phyloP scores from a whole-genome alignment of 176 grass and related monocot species.

The Chloris gayana region DNA sequence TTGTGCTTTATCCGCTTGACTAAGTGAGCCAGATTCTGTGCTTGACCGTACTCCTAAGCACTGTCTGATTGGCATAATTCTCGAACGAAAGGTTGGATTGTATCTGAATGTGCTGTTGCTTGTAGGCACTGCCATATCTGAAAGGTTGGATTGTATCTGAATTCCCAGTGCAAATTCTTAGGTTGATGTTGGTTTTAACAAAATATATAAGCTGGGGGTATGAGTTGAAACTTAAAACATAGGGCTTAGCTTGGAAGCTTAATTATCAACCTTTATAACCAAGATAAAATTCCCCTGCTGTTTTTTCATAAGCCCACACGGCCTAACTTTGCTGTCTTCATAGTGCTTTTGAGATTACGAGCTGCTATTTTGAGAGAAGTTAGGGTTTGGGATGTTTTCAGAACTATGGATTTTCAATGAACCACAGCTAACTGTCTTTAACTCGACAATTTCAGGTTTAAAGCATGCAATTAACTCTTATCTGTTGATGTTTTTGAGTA shows the following conservation, averaged over 20 bases:
- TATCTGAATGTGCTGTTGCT: background rate
- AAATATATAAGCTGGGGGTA: background rate
- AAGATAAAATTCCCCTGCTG: background rate
- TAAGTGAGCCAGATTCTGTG: background rate
- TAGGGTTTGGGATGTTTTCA: background rate
- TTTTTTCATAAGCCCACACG: background rate
- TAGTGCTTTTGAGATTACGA: conserved; percentile 10
- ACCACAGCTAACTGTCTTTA: conserved; percentile 8
- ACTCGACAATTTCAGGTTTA: background rate
- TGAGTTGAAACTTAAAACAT: background rate
- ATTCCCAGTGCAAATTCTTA: background rate
- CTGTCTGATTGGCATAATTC: background rate
- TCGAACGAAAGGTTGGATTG: background rate
- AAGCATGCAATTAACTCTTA: conserved; percentile 14
- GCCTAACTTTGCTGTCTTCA: conserved; percentile 5
- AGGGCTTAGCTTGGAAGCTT: background rate
- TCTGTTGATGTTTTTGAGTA: conserved; percentile 12
- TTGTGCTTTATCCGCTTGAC: background rate
- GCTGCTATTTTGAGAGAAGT: background rate
- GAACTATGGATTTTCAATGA: conserved; percentile 11
- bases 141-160: too few relatives aligned
- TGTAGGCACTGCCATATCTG: background rate
- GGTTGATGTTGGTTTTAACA: background rate
- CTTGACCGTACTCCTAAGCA: background rate
- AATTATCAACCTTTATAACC: conserved; percentile 11